Base-by-base conservation (phyloP, 371 early-diverging fungal genomes). In the Mucor piriformis region DNA sequence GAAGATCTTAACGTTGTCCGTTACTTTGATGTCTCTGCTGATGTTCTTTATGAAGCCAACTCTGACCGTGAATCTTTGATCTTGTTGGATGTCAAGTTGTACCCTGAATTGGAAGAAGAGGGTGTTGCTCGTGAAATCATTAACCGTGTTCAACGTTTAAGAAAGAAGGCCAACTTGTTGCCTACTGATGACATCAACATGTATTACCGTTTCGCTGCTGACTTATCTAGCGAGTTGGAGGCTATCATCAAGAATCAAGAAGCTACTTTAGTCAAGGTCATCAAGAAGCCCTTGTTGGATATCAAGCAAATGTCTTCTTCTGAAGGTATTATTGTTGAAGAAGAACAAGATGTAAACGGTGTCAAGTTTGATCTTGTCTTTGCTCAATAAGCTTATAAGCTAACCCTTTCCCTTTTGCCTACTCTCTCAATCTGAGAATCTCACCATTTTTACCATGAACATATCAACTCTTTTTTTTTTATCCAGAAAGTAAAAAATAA, bases 51-150 rank as follows among this genome's bases (percentile, higher is more conserved):
- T 61, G 90, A 93, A 65, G 87, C 94, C 49, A 87, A 88, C 63
- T 83, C 84, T 21, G 92, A 94, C 64, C 84, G 84, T 72, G 92
- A 95, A 43, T 93, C 94, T 10, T 81, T 99, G 49, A 86, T 98
- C 54, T 82, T 99, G 63, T 69, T 99, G 70, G 98, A 99, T 76
- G 84, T 83, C 44, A 84, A 89, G 62, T 75, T 87, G 40, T 92
- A 95, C 73, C 82, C 88, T 34, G 88, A 87, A 52, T 85, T 99
- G 27, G 84, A 92, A 67, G 88, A 93, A 64, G 98, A 98, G 79
- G 97, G 97, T 59, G 60, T 90, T 53, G 99, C 99, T 20, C 88
- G 99, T 66, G 99, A 99, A 82, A 79, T 99, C 64, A 90, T 98
- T 65, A 99, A 98, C 86, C 92, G 99, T 67, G 92, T 99, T 18